Evolutionary conservation across 2,329 filamentous ascomycete genomes (phyloP).

Genomic region (Pezicula rhizophila): DNA sequence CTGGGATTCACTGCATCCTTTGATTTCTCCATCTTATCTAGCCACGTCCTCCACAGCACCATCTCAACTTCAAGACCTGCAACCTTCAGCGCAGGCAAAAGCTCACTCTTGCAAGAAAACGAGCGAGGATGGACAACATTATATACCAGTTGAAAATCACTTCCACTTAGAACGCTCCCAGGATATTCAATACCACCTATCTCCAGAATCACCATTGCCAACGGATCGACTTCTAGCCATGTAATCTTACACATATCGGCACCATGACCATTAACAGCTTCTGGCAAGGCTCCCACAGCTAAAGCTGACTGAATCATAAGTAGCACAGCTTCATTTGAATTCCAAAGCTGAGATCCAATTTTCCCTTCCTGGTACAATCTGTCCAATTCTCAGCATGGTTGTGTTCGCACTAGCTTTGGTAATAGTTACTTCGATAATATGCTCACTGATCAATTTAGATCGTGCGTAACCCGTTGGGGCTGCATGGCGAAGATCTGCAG

Average conservation of each 20-base stretch:
- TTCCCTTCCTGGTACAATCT: conserved; percentile 38
- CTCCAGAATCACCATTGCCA: conserved; percentile 26
- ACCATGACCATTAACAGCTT: conserved; percentile 19
- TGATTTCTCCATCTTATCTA: conserved; percentile 35
- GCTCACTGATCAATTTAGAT: conserved; percentile 42
- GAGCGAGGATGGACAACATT: conserved; percentile 43
- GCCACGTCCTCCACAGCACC: conserved; percentile 37
- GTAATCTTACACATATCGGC: conserved; percentile 27
- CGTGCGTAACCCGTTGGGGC: conserved; percentile 45
- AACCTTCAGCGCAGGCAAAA: conserved; percentile 40
- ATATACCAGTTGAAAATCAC: conserved; percentile 30
- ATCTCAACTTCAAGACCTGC: conserved; percentile 37
- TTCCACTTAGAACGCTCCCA: background rate
- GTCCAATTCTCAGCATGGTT: conserved; percentile 41
- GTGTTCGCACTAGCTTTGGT: conserved; percentile 23
- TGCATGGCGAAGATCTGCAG: conserved; percentile 21
- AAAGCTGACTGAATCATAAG: conserved; percentile 42
- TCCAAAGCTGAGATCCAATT: conserved; percentile 33
- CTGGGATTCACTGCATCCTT: conserved; percentile 34
- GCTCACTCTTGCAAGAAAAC: conserved; percentile 40
- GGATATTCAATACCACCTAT: background rate
- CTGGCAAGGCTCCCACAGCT: conserved; percentile 38
- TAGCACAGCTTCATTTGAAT: conserved; percentile 43
- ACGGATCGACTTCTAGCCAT: conserved; percentile 40
- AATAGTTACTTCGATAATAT: conserved; percentile 34